Base-by-base conservation (phyloP, 768 basidiomycete genomes). In the Trametes punicea region DNA sequence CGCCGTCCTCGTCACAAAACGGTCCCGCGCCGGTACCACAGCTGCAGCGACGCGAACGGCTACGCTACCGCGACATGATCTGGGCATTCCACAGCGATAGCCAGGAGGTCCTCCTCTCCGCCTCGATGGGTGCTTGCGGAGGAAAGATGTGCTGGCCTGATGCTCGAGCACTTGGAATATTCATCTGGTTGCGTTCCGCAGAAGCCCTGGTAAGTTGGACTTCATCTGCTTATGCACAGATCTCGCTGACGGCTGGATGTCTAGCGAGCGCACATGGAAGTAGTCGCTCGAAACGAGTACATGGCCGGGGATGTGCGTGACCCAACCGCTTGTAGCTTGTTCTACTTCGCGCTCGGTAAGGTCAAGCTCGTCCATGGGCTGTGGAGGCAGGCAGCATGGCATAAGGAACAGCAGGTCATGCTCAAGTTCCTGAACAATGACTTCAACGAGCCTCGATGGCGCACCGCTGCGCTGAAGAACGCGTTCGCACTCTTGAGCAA, bases 31-130 rank as follows among this genome's bases (percentile, higher is more conserved):
- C 46, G 1, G 67, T 75, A 13, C 74, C 75, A n/a, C 73, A 72
- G 59, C 78, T 81, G 36, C 83, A 79, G 26, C 77, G 82, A 63
- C 75, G 91, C 63, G 84, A 87, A 65, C 81, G 92, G n/a, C 77
- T 96, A 44, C 83, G 91, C 20, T 94, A 89, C 70, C 84, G 97
- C 30, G 96, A 99, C 69, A 92, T 98, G 75, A 79, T 98, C 25
- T 99, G 96, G 95, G 96, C 95, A 0, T 95, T 88, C 68, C 90
- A 97, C 64, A 97, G 94, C 66, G 93, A 97, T 70, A 91, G 86
- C 65, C 94, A 99, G 65, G 92, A 89, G 16, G 69, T 98, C 41
- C 70, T 99, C 4, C 69, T 97, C 49, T 74, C 78, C 25, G 84
- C 87, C 3, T 88, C 89, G 2, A 78, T 78, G 15, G 72, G 78